Percentiles rank a stretch among this genome's conserved stretches.
Conservation (phyloP, 768 basidiomycete genomes). For the Hemileccinum rubropunctum region DNA sequence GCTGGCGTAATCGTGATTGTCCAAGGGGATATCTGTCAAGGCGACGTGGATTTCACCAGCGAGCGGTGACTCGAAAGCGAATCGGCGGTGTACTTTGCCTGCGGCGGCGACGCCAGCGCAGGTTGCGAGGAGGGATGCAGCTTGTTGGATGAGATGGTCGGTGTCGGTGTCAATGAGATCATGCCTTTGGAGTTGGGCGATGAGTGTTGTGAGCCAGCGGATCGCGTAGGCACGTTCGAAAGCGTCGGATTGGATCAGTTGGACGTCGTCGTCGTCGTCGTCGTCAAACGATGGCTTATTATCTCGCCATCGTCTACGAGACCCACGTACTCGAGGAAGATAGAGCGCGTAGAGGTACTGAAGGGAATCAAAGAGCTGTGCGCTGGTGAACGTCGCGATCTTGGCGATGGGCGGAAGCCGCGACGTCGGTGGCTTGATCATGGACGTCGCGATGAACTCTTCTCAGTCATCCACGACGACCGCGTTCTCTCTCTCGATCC, state of each 20-base stretch:
- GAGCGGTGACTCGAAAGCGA: constrained; percentile 39
- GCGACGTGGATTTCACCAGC: constrained; percentile 34
- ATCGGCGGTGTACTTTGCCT: constrained; percentile 52
- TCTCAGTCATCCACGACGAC: constrained; percentile 10
- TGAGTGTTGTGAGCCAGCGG: constrained; percentile 70
- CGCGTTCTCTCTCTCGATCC: constrained; percentile 17
- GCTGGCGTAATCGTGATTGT: constrained; percentile 65
- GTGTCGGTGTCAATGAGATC: not conserved
- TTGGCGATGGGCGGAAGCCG: constrained; percentile 52
- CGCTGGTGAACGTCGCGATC: constrained; percentile 35
- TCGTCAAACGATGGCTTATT: not conserved
- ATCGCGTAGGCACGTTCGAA: constrained; percentile 72
- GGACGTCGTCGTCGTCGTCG: constrained; percentile 2
- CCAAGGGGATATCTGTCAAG: constrained; percentile 66
- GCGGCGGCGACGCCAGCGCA: constrained; percentile 65
- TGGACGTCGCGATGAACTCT: constrained; percentile 12
- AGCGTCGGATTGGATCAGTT: constrained; percentile 44
- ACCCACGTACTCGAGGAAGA: constrained; percentile 61
- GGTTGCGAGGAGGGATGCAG: constrained; percentile 60
- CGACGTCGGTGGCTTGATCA: constrained; percentile 43
- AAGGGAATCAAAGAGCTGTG: constrained; percentile 44
- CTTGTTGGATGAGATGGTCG: constrained; percentile 47
- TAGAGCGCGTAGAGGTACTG: constrained; percentile 53
- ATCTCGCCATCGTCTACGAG: constrained; percentile 36
- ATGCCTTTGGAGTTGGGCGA: constrained; percentile 38